Evolutionary conservation across 164 flowering plant genomes (phyloP).

Genomic region (Dillenia suffruticosa): DNA sequence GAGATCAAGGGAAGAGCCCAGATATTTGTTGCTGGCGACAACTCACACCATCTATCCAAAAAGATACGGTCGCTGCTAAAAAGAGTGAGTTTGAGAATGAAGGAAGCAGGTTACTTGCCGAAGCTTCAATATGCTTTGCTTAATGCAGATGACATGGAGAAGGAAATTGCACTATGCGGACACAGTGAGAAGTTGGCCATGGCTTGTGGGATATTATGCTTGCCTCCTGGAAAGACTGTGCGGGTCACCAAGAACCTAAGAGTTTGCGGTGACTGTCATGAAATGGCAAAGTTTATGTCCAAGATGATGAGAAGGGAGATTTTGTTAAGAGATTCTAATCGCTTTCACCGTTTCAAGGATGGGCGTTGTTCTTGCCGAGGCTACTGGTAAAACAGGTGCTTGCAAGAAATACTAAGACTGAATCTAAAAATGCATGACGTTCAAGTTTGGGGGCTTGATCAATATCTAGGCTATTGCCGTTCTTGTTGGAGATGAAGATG

Average conservation of each 20-base stretch:
- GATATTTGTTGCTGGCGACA: conserved; percentile 48
- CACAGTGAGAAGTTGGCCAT: conserved; percentile 72
- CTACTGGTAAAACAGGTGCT: conserved; percentile 16
- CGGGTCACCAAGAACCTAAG: conserved; percentile 51
- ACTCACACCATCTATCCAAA: conserved; percentile 33
- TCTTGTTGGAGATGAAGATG: too few species aligned
- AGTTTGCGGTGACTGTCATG: conserved; percentile 67
- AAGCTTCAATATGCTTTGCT: conserved; percentile 38
- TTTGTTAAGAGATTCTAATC: conserved; percentile 54
- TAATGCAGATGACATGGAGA: conserved; percentile 36
- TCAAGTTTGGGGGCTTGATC: too few species aligned
- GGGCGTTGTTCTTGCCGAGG: conserved; percentile 70
- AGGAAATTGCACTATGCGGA: conserved; percentile 52
- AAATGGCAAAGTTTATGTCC: conserved; percentile 61
- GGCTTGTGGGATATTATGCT: conserved; percentile 51
- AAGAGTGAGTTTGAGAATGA: conserved; percentile 35
- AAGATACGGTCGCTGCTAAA: conserved; percentile 30
- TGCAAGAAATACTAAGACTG: too few species aligned
- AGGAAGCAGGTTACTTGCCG: conserved; percentile 32
- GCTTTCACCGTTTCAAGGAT: conserved; percentile 65
- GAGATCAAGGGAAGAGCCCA: conserved; percentile 46
- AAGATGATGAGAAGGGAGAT: conserved; percentile 40
- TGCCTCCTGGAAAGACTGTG: conserved; percentile 38
- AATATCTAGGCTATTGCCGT: too few species aligned
- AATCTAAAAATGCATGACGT: too few species aligned